A percentile compares a stretch with the other conserved stretches of the same genome.
These are phyloP conservation scores for Ilex aquifolium DNA, from an alignment of 257 asterid species.

Conservation along the genomic window DNA sequence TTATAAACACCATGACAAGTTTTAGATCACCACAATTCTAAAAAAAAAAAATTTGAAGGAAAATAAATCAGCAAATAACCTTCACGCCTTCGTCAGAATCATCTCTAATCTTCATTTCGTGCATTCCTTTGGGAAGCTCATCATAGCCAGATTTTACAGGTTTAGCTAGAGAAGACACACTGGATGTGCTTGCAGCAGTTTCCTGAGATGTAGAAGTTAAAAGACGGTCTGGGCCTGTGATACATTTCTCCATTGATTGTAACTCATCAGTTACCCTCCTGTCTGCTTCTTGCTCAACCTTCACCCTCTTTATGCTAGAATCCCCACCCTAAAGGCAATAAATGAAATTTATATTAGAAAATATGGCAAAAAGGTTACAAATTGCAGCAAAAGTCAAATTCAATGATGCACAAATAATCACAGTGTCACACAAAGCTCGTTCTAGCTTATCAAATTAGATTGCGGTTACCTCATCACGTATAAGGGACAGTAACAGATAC, in stretches of 20 bases:
- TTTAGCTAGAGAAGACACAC: slow-evolving; percentile 8
- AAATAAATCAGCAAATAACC: slow-evolving; percentile 32
- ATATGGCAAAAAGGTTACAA: neutral
- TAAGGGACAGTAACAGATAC: no score
- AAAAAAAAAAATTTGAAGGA: neutral
- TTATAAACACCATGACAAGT: neutral
- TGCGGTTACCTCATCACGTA: neutral
- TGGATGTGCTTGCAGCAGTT: slow-evolving; percentile 36
- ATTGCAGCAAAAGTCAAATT: neutral
- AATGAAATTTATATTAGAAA: neutral
- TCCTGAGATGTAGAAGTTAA: slow-evolving; percentile 26
- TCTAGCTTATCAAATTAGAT: neutral
- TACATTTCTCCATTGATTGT: slow-evolving; percentile 27
- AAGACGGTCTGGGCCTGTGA: slow-evolving; percentile 24
- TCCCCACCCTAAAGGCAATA: slow-evolving; percentile 48
- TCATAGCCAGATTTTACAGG: slow-evolving; percentile 34
- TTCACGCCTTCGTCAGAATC: slow-evolving; percentile 40
- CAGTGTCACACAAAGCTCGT: neutral
- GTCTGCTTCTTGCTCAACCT: slow-evolving; percentile 51
- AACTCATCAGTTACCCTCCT: slow-evolving; percentile 27
- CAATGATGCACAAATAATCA: no score
- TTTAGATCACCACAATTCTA: neutral
- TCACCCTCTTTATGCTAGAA: slow-evolving; percentile 46
- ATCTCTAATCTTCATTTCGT: slow-evolving; percentile 44
- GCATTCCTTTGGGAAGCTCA: slow-evolving; percentile 44